Conservation (phyloP, 2,329 filamentous ascomycete species). For the Aspergillus texensis region DNA sequence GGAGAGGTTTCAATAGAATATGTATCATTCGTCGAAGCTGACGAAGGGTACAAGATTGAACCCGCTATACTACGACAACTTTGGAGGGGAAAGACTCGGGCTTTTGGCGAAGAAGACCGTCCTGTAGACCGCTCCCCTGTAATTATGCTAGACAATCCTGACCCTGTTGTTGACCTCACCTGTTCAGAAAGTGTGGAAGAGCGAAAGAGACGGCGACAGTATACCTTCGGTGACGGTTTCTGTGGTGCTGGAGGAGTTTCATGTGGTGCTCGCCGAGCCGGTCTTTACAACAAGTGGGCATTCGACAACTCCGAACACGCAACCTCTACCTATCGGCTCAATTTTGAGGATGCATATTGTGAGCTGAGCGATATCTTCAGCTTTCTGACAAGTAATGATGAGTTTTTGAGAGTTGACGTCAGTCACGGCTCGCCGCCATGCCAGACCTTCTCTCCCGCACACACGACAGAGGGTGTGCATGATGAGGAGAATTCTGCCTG, state of each 20-base stretch:
- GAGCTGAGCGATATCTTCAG: constrained; percentile 51
- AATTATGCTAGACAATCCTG: constrained; percentile 20
- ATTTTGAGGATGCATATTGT: constrained; percentile 53
- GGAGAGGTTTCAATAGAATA: constrained; percentile 33
- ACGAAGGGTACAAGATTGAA: constrained; percentile 20
- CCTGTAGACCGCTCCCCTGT: neutral
- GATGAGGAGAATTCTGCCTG: constrained; percentile 70
- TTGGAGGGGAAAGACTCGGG: constrained; percentile 37
- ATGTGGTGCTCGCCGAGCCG: constrained; percentile 45
- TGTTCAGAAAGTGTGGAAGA: constrained; percentile 23
- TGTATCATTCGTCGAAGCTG: constrained; percentile 33
- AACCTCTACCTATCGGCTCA: constrained; percentile 59
- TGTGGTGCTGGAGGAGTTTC: constrained; percentile 55
- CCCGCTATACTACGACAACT: constrained; percentile 26
- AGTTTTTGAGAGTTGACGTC: constrained; percentile 61
- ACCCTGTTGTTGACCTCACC: neutral
- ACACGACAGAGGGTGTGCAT: constrained; percentile 60
- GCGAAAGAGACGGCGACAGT: constrained; percentile 40
- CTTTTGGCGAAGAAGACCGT: constrained; percentile 30
- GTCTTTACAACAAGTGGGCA: constrained; percentile 61
- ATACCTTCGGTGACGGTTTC: constrained; percentile 72
- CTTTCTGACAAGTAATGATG: constrained; percentile 35
- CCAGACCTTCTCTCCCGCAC: constrained; percentile 72
- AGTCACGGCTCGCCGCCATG: constrained; percentile 78
- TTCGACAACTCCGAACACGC: constrained; percentile 66